These are phyloP conservation scores for Coemansia sp. DNA, from an alignment of 192 early-diverging fungal genomes.

Conservation along the genomic window DNA sequence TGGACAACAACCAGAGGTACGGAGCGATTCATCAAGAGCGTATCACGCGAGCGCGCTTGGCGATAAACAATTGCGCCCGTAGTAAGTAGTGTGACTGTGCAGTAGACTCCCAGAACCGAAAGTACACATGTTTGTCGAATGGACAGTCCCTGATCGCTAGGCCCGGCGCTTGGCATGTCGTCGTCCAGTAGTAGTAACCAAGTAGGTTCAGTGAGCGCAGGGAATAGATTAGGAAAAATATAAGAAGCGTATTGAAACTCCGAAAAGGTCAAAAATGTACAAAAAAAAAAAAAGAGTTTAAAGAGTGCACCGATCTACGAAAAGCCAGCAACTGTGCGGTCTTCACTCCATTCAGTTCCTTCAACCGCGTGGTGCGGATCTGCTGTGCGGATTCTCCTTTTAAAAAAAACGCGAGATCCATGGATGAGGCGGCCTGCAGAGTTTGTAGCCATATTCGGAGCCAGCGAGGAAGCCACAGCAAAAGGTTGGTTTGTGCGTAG, in stretches of 20 bases:
- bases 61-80: conserved; percentile 20
- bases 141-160: conserved; percentile 1
- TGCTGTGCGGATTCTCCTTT: background rate
- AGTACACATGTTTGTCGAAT: conserved; percentile 14
- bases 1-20: conserved; percentile 22
- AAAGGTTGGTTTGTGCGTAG: background rate
- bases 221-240: background rate
- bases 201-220: background rate
- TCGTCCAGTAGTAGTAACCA: background rate
- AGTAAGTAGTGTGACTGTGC: conserved; percentile 12
- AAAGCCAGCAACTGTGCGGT: background rate
- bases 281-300: background rate
- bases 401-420: background rate
- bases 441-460: conserved; percentile 1
- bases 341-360: background rate
- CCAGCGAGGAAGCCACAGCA: conserved; percentile 1
- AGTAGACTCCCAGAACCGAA: conserved; percentile 23
- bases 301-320: background rate
- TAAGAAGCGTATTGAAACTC: conserved; percentile 5
- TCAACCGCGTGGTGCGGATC: conserved; percentile 2
- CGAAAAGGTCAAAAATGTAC: background rate
- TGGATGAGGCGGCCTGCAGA: conserved; percentile 6
- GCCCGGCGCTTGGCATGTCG: background rate
- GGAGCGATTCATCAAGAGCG: conserved; percentile 20
- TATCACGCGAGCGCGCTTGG: conserved; percentile 9